Evolutionary conservation across 129 eudicot genomes (phyloP).

Genomic region (Chrysanthemum makinoi): DNA sequence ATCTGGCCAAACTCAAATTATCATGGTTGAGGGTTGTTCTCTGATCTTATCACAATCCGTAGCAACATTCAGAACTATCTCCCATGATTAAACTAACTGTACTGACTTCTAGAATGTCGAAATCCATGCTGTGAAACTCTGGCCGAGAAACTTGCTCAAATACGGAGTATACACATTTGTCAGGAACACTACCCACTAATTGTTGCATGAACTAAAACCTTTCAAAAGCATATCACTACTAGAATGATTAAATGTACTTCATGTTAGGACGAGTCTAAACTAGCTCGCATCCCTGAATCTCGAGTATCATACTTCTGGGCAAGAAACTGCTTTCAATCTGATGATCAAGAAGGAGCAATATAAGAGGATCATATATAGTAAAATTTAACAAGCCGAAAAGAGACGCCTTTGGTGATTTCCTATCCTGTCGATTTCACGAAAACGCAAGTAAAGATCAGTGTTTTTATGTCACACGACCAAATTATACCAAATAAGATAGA

Average conservation of each 20-base stretch:
- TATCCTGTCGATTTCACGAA: too few species aligned
- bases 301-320: slow-evolving; percentile 27
- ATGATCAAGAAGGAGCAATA: slow-evolving; percentile 5
- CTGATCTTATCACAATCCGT: too few species aligned
- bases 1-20: too few species aligned
- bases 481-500: slow-evolving; percentile 27
- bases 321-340: slow-evolving; percentile 22
- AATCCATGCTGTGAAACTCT: too few species aligned
- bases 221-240: neutral
- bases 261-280: slow-evolving; percentile 2
- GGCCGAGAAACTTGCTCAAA: too few species aligned
- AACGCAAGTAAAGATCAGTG: too few species aligned
- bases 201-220: neutral
- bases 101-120: too few species aligned
- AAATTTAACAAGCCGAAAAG: neutral
- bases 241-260: neutral
- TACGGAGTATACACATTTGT: neutral
- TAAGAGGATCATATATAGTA: neutral
- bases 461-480: neutral
- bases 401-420: too few species aligned
- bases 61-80: too few species aligned
- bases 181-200: neutral
- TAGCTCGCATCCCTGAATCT: slow-evolving; percentile 33
- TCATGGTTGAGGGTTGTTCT: too few species aligned
- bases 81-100: too few species aligned